Percentiles rank a stretch among this genome's conserved stretches.
These are phyloP conservation scores for Aspergillus sclerotiicarbonarius DNA, from an alignment of 495 filamentous ascomycete genomes.

Conservation along the genomic window DNA sequence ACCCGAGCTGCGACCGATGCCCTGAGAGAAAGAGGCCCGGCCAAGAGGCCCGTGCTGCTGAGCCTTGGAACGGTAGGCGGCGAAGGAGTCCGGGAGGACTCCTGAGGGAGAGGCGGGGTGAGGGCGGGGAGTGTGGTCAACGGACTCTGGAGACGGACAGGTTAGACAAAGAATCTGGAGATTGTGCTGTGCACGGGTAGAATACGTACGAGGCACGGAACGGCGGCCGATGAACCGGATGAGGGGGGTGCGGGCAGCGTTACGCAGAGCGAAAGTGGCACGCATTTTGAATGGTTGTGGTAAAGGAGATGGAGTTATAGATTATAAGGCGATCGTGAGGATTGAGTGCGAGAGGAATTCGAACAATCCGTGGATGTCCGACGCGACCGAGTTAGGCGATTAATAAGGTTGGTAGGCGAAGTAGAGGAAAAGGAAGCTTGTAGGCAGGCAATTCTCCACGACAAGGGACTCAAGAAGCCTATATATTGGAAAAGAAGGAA, in stretches of 20 bases:
- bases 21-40: slow-evolving; percentile 39
- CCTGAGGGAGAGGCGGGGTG: slow-evolving; percentile 65
- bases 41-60: slow-evolving; percentile 88
- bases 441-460: background rate
- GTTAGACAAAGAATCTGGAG: slow-evolving; percentile 5
- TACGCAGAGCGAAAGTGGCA: slow-evolving; percentile 63
- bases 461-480: background rate
- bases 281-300: slow-evolving; percentile 51
- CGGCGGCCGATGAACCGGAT: slow-evolving; percentile 94
- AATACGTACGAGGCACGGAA: slow-evolving; percentile 67
- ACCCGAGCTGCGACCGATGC: slow-evolving; percentile 65
- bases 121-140: slow-evolving; percentile 66
- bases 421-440: background rate
- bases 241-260: slow-evolving; percentile 71
- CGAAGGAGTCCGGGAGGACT: slow-evolving; percentile 71
- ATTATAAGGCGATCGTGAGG: slow-evolving; percentile 16
- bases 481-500: slow-evolving; percentile 1
- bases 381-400: slow-evolving; percentile 25
- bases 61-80: slow-evolving; percentile 85
- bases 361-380: slow-evolving; percentile 35
- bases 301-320: slow-evolving; percentile 9
- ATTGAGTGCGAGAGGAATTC: slow-evolving; percentile 25
- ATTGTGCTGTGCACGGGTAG: background rate
- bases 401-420: slow-evolving; percentile 4
- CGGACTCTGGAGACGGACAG: slow-evolving; percentile 47